Base-by-base conservation (phyloP, 805 yeast species). In the Nakazawaea sp. region DNA sequence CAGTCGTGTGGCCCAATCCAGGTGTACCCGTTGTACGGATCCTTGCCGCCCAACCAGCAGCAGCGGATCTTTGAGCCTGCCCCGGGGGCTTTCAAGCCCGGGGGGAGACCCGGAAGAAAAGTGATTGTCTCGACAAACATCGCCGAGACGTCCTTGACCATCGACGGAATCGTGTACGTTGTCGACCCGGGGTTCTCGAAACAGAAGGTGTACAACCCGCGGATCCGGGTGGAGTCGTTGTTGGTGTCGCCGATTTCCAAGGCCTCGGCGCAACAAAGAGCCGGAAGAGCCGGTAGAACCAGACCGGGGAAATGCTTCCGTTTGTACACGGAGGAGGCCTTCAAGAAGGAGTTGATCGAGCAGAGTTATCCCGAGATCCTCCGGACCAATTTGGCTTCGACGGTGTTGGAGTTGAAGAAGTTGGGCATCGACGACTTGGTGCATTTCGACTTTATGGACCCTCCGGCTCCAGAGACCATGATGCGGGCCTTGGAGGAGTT, bases 211-310 rank as follows among this genome's bases (percentile, higher is more conserved):
- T 90, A 88, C 63, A 92, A 90, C 56, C 97, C 98, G 35, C 75
- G 97, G 59, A 85, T 90, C 41, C 75, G 98, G 59, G 97, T 90
- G 21, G 97, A 90, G 60, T 87, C 97, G 1, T 68, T 90, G 48
- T 69, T 90, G 36, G 97, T 92, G 4, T 85, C 96, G 7, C 97
- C 97, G 26, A 89, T 92, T 44, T 89, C 97, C 9, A 89, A 88
- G 62, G 98, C 98, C 0, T 81, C 94, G 33, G 96, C 98, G 1
- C 96, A 90, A 62, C 98, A 90, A 62, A 78, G 98, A 62, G 97
- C 97, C 25, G 98, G 98, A 74, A 85, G 98, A 74, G 98, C 98
- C 39, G 98, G 98, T 66, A 90, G 98, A 76, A 90, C 97, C 5
- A 77, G 96, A 53, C 96, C 97, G 12, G 98, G 98, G 55, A 90